Evolutionary conservation across 78 protist species (phyloP).

Genomic region (Planoprotostelium fungivorum): DNA sequence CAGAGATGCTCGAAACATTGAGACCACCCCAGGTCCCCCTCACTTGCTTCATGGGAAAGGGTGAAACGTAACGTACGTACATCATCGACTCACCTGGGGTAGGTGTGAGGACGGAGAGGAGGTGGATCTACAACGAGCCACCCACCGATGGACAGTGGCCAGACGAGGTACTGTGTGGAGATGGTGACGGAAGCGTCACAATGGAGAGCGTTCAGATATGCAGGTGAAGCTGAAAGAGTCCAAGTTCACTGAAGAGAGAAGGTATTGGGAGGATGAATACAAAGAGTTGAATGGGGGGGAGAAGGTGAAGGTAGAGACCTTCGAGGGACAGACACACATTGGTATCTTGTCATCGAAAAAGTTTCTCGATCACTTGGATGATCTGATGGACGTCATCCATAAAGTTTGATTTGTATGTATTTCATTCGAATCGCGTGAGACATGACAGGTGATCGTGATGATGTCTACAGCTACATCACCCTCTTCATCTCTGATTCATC

Average conservation of each 20-base stretch:
- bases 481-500: too few species aligned
- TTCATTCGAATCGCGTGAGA: too few species aligned
- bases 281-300: background rate
- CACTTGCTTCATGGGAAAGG: background rate
- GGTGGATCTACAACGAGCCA: background rate
- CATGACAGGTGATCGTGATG: too few species aligned
- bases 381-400: background rate
- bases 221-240: background rate
- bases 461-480: too few species aligned
- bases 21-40: background rate
- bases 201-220: background rate
- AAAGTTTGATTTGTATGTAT: background rate
- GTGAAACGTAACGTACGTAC: background rate
- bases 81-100: background rate
- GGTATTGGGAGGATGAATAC: background rate
- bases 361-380: background rate
- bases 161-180: background rate
- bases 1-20: background rate
- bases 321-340: background rate
- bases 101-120: background rate
- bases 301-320: background rate
- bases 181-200: background rate
- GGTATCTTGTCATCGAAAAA: background rate
- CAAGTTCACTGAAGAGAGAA: background rate
- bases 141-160: background rate